Conservation (phyloP, 768 basidiomycete species). For the Dacryopinax spathularia region DNA sequence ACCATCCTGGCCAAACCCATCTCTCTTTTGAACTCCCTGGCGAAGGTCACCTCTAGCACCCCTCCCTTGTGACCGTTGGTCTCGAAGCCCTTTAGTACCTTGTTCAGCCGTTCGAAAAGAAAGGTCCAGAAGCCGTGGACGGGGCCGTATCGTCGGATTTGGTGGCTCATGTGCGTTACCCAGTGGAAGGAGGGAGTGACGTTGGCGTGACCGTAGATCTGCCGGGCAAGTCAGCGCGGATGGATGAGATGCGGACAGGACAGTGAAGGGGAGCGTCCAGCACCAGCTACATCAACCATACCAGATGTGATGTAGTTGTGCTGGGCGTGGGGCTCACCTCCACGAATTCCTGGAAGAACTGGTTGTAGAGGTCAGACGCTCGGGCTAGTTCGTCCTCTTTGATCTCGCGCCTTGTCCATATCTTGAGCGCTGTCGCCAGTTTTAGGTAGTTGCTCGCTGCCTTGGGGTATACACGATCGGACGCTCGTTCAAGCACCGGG, state of each 20-base stretch:
- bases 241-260: not conserved
- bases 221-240: not conserved
- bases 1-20: not conserved
- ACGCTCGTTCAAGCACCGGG: not conserved
- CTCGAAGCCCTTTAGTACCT: slow-evolving; percentile 25
- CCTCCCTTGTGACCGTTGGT: slow-evolving; percentile 23
- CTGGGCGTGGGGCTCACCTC: no score
- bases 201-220: slow-evolving; percentile 23
- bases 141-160: slow-evolving; percentile 24
- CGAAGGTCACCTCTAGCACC: slow-evolving; percentile 23
- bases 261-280: no score
- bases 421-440: not conserved
- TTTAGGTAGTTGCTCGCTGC: not conserved
- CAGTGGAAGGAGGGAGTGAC: slow-evolving; percentile 30
- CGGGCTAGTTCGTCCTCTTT: not conserved
- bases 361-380: not conserved
- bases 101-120: slow-evolving; percentile 26
- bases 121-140: slow-evolving; percentile 29
- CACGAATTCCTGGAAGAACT: not conserved
- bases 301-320: no score
- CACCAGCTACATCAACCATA: no score
- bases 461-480: not conserved
- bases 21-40: slow-evolving; percentile 16
- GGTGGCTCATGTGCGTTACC: slow-evolving; percentile 20
- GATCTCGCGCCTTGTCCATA: not conserved